These are phyloP conservation scores for Talaromyces pinophilus DNA, from an alignment of 2,329 filamentous ascomycete species.

Conservation along the genomic window DNA sequence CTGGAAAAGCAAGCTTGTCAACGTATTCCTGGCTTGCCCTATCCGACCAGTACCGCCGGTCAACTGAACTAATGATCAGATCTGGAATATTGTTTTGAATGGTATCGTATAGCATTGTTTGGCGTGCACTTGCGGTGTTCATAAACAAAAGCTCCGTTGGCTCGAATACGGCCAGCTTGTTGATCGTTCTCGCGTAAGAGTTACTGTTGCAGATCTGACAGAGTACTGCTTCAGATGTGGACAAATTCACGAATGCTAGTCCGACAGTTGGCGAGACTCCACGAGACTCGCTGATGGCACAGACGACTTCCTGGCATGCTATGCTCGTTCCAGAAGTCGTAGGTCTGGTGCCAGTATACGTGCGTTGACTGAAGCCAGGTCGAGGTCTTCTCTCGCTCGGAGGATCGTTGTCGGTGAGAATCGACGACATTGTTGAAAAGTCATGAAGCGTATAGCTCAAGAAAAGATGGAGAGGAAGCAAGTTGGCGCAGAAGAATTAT, in stretches of 20 bases:
- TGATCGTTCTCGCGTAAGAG: constrained; percentile 83
- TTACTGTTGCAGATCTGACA: constrained; percentile 93
- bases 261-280: constrained; percentile 82
- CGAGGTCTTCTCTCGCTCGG: constrained; percentile 35
- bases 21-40: constrained; percentile 74
- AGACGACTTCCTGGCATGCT: constrained; percentile 72
- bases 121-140: constrained; percentile 67
- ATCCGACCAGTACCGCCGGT: constrained; percentile 84
- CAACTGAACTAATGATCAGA: constrained; percentile 63
- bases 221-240: constrained; percentile 78
- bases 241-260: constrained; percentile 81
- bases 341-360: constrained; percentile 32
- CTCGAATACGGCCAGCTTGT: constrained; percentile 79
- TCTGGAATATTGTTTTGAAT: constrained; percentile 70
- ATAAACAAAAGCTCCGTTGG: constrained; percentile 80
- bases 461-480: background rate
- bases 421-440: constrained; percentile 4
- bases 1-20: constrained; percentile 72
- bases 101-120: constrained; percentile 72
- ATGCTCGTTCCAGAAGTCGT: constrained; percentile 60
- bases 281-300: constrained; percentile 84
- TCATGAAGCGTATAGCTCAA: no score
- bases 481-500: no score
- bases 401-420: constrained; percentile 26
- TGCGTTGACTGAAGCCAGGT: constrained; percentile 52